Evolutionary conservation across 1,284 basidiomycete species (phyloP).

Genomic region (Xerocomus nothofagi): DNA sequence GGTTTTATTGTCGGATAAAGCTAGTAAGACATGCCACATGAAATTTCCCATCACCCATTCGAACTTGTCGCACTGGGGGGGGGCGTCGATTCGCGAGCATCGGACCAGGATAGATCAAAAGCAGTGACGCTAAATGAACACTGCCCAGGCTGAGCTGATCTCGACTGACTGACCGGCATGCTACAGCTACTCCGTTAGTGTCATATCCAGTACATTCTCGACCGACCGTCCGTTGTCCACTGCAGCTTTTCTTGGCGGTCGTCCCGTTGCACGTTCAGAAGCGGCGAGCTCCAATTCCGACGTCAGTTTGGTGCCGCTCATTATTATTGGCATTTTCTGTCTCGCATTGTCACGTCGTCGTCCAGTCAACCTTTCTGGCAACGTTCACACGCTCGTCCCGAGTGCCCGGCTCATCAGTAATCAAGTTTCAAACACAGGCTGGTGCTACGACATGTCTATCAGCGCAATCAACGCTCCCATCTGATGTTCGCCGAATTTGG

Average conservation of each 20-base stretch:
- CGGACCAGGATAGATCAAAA: constrained; percentile 5
- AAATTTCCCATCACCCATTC: constrained; percentile 6
- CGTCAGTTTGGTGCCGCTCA: not conserved
- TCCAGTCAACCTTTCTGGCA: not conserved
- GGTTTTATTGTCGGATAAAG: constrained; percentile 12
- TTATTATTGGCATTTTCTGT: not conserved
- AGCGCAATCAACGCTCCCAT: not conserved
- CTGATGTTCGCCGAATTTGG: not conserved
- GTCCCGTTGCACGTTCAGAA: not conserved
- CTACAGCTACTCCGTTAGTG: no score
- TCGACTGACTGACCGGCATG: no score
- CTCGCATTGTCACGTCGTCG: not conserved
- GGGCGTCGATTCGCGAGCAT: not conserved
- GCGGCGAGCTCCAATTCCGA: no score
- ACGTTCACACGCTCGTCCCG: not conserved
- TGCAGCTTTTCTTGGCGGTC: no score
- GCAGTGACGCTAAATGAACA: no score
- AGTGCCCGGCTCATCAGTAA: not conserved
- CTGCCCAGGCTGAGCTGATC: no score
- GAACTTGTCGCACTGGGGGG: no score
- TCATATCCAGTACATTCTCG: not conserved
- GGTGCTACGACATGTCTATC: not conserved
- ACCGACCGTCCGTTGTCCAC: no score
- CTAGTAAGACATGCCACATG: constrained; percentile 17
- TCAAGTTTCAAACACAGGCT: constrained; percentile 1